These are phyloP conservation scores for Proliferodiscus dingleyae DNA, from an alignment of 2,329 filamentous ascomycete species.

Conservation along the genomic window DNA sequence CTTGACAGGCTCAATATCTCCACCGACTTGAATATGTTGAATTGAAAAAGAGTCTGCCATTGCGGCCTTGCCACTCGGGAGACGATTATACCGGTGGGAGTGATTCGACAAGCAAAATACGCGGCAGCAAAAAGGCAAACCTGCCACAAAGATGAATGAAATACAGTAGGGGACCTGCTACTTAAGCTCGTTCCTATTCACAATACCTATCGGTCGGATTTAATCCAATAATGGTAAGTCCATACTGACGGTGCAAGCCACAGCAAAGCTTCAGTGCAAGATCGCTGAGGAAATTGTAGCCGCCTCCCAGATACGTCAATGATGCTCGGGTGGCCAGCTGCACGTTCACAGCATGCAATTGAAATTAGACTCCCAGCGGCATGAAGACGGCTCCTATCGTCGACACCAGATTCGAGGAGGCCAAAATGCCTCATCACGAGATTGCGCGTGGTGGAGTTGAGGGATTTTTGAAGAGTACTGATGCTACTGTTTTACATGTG, in stretches of 20 bases:
- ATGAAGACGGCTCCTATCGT: constrained; percentile 17
- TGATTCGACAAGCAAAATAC: too few relatives aligned
- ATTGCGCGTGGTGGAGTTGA: constrained; percentile 1
- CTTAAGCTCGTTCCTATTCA: not conserved
- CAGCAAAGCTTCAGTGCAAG: too few relatives aligned
- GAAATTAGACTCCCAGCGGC: not conserved
- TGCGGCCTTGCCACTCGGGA: not conserved
- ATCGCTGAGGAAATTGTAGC: too few relatives aligned
- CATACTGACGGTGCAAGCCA: not conserved
- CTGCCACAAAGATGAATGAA: not conserved
- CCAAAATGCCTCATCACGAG: constrained; percentile 22
- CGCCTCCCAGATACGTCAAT: too few relatives aligned
- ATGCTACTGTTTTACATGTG: not conserved
- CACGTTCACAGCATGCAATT: not conserved
- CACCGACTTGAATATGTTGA: constrained; percentile 20
- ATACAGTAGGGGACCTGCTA: not conserved
- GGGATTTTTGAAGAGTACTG: too few relatives aligned
- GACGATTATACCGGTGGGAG: too few relatives aligned
- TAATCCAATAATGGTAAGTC: not conserved
- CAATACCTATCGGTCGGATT: not conserved
- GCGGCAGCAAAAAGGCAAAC: too few relatives aligned
- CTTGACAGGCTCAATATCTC: constrained; percentile 22
- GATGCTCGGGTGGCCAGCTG: too few relatives aligned
- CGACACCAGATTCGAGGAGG: constrained; percentile 28
- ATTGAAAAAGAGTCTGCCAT: constrained; percentile 15